phyloP scores from a whole-genome alignment of 495 filamentous ascomycete species.

The Tirmania nivea region DNA sequence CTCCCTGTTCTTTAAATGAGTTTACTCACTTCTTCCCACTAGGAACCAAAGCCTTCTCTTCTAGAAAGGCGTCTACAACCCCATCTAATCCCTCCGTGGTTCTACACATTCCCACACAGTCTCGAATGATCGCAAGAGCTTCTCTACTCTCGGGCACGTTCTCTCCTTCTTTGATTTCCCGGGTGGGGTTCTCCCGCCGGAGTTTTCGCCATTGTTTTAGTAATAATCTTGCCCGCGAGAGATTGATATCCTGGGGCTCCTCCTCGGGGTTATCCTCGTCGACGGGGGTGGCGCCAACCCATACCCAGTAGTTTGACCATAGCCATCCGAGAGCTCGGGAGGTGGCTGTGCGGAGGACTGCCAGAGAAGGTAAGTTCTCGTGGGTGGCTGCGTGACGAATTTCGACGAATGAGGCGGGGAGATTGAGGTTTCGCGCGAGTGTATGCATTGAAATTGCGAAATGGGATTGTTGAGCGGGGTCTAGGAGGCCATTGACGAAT shows the following conservation, averaged over 20 bases:
- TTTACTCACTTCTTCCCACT: constrained; percentile 12
- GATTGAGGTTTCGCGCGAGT: constrained; percentile 47
- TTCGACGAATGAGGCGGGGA: constrained; percentile 74
- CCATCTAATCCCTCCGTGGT: constrained; percentile 8
- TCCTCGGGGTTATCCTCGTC: constrained; percentile 34
- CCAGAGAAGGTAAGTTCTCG: constrained; percentile 55
- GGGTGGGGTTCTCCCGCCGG: constrained; percentile 4
- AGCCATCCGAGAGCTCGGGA: constrained; percentile 58
- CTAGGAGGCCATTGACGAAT: constrained; percentile 77
- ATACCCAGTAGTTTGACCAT: constrained; percentile 35
- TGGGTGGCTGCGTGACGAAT: constrained; percentile 78
- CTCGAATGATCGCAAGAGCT: constrained; percentile 10
- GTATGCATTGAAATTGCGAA: constrained; percentile 65
- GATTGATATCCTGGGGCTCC: background rate
- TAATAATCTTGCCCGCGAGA: background rate
- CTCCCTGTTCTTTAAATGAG: too few relatives aligned
- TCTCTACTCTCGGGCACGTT: constrained; percentile 5
- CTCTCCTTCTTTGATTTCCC: constrained; percentile 7
- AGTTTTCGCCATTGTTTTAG: constrained; percentile 2
- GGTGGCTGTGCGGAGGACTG: constrained; percentile 42
- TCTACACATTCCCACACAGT: constrained; percentile 11
- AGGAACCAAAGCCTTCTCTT: constrained; percentile 18
- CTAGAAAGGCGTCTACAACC: constrained; percentile 12
- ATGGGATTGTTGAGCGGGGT: constrained; percentile 44
- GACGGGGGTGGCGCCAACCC: constrained; percentile 40